A percentile compares a stretch with the other conserved stretches of the same genome.
These are phyloP conservation scores for Backusella psychrophila DNA, from an alignment of 192 early-diverging fungal genomes.

Conservation along the genomic window DNA sequence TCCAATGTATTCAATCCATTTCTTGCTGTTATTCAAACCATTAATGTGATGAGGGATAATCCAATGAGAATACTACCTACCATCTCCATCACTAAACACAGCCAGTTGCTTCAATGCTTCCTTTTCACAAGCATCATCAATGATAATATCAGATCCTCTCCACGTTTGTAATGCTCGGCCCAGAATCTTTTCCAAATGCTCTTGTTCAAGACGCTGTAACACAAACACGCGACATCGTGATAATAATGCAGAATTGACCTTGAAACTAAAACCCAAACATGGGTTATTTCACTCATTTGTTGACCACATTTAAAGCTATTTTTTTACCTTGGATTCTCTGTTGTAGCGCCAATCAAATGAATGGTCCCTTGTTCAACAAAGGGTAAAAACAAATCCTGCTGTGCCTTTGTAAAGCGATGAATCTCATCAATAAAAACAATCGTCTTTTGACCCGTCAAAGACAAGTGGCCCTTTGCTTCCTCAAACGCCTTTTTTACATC, in stretches of 20 bases:
- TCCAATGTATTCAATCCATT: constrained; percentile 67
- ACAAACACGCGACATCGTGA: constrained; percentile 78
- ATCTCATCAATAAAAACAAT: constrained; percentile 89
- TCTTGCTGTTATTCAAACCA: constrained; percentile 40
- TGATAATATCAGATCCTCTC: constrained; percentile 18
- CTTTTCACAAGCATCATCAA: constrained; percentile 27
- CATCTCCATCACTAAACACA: constrained; percentile 77
- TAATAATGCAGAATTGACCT: constrained; percentile 78
- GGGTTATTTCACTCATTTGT: too few relatives aligned
- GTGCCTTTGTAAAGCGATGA: constrained; percentile 86
- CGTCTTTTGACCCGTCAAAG: constrained; percentile 56
- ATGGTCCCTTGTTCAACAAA: constrained; percentile 74
- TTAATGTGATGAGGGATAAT: not conserved
- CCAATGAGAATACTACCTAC: constrained; percentile 18
- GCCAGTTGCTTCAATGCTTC: constrained; percentile 53
- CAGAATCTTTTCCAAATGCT: constrained; percentile 63
- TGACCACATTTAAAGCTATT: not conserved
- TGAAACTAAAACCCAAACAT: constrained; percentile 42
- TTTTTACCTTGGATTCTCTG: constrained; percentile 68
- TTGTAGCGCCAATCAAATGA: constrained; percentile 71
- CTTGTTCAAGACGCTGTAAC: constrained; percentile 59
- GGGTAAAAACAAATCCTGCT: constrained; percentile 86
- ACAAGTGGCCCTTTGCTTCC: constrained; percentile 57
- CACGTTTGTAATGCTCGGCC: constrained; percentile 50
- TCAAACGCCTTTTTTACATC: constrained; percentile 72